These are phyloP conservation scores for Fusarium kyushuense DNA, from an alignment of 2,329 filamentous ascomycete species.

Conservation along the genomic window DNA sequence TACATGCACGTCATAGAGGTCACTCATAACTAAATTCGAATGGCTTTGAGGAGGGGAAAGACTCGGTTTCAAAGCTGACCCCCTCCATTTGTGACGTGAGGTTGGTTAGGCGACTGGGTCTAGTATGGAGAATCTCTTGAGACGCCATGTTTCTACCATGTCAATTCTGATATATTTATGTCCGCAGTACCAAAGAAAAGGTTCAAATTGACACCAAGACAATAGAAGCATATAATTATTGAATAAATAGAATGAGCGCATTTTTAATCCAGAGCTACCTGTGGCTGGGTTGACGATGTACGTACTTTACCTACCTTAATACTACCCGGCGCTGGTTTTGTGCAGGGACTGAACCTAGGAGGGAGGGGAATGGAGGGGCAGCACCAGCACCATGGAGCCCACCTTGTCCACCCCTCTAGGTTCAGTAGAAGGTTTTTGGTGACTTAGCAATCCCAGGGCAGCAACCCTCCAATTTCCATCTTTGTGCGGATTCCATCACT, in stretches of 20 bases:
- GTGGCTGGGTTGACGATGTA: not conserved
- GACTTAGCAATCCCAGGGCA: slow-evolving; percentile 42
- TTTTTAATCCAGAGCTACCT: not conserved
- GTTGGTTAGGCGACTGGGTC: not conserved
- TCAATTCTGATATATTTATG: not conserved
- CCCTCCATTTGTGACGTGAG: slow-evolving; percentile 20
- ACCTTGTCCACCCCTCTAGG: not conserved
- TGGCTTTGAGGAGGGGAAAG: slow-evolving; percentile 11
- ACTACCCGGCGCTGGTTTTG: not conserved
- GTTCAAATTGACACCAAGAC: not conserved
- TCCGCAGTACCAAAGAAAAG: not conserved
- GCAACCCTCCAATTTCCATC: slow-evolving; percentile 41
- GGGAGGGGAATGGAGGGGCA: slow-evolving; percentile 28
- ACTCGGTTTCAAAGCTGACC: slow-evolving; percentile 33
- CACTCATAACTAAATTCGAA: slow-evolving; percentile 21
- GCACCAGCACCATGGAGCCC: not conserved
- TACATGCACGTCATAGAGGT: slow-evolving; percentile 37
- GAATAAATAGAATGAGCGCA: not conserved
- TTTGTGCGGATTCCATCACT: slow-evolving; percentile 33
- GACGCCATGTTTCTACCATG: not conserved
- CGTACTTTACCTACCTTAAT: slow-evolving; percentile 3
- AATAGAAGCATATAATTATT: not conserved
- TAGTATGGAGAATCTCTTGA: slow-evolving; percentile 4
- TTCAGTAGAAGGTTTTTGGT: slow-evolving; percentile 19
- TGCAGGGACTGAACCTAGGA: not conserved